Evolutionary conservation across 164 flowering plant species (phyloP).

Genomic region (Warburgia ugandensis): DNA sequence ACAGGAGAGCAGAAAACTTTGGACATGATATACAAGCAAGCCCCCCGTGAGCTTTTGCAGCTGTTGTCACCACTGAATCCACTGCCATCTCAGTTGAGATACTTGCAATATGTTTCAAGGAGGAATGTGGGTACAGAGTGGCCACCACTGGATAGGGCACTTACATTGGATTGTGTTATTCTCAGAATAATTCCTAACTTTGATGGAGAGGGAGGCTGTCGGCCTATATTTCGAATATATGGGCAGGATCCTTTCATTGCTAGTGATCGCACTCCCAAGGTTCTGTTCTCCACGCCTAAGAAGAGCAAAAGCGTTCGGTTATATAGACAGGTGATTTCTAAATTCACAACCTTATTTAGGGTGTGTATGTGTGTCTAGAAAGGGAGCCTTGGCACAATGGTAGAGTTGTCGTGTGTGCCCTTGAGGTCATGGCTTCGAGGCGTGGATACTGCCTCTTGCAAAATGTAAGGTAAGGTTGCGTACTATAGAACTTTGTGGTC

Average conservation of each 20-base stretch:
- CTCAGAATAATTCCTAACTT: constrained; percentile 68
- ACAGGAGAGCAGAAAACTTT: constrained; percentile 83
- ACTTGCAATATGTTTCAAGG: constrained; percentile 80
- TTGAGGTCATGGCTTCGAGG: too few relatives aligned
- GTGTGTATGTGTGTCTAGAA: too few relatives aligned
- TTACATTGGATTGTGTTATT: constrained; percentile 79
- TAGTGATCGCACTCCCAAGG: constrained; percentile 49
- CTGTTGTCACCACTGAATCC: constrained; percentile 74
- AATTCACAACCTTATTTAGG: too few relatives aligned
- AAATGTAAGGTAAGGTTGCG: too few relatives aligned
- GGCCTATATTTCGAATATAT: constrained; percentile 77
- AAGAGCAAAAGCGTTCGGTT: constrained; percentile 49
- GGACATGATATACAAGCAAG: constrained; percentile 91
- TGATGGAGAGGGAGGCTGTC: constrained; percentile 68
- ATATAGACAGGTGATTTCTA: constrained; percentile 61
- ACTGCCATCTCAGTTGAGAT: constrained; percentile 82
- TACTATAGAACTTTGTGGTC: too few relatives aligned
- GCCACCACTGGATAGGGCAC: constrained; percentile 87
- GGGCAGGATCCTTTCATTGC: constrained; percentile 74
- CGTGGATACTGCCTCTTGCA: too few relatives aligned
- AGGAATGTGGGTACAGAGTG: constrained; percentile 82
- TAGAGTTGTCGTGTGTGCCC: too few relatives aligned
- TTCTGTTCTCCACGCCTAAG: constrained; percentile 58
- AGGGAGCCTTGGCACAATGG: too few relatives aligned
- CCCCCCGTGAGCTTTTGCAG: constrained; percentile 81